Evolutionary conservation across 257 asterid genomes (phyloP).

Genomic region (Nicotiana benthamiana): DNA sequence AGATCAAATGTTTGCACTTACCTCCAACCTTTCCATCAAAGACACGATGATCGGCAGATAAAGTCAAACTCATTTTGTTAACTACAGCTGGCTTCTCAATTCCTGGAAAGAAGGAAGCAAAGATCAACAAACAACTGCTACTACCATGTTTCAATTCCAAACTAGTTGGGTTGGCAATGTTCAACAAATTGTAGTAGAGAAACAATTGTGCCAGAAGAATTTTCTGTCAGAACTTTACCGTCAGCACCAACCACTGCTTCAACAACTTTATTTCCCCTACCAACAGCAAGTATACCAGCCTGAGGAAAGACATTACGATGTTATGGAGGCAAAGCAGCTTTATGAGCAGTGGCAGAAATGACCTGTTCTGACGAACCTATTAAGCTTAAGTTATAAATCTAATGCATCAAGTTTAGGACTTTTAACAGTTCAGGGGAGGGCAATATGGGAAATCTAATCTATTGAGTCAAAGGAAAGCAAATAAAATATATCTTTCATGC

Average conservation of each 20-base stretch:
- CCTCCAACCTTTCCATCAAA: slow-evolving; percentile 98
- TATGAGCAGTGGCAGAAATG: neutral
- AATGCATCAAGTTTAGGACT: neutral
- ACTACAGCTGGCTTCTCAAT: slow-evolving; percentile 68
- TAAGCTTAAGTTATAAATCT: neutral
- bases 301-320: slow-evolving; percentile 30
- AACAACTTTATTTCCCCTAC: slow-evolving; percentile 90
- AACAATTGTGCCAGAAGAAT: neutral
- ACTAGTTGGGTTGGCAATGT: neutral
- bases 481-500: neutral
- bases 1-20: slow-evolving; percentile 12
- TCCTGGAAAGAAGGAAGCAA: slow-evolving; percentile 42
- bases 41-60: slow-evolving; percentile 96
- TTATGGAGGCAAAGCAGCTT: slow-evolving; percentile 10
- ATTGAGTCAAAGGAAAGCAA: neutral
- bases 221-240: slow-evolving; percentile 38
- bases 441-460: slow-evolving; percentile 6
- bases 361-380: neutral
- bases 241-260: slow-evolving; percentile 74
- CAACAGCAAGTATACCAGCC: slow-evolving; percentile 99
- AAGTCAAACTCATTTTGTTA: slow-evolving; percentile 72
- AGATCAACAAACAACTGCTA: neutral
- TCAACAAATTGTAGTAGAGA: neutral
- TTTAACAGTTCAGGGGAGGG: neutral
- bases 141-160: neutral